These are phyloP conservation scores for Trichoderma endophyticum DNA, from an alignment of 2,329 filamentous ascomycete genomes.

Conservation along the genomic window DNA sequence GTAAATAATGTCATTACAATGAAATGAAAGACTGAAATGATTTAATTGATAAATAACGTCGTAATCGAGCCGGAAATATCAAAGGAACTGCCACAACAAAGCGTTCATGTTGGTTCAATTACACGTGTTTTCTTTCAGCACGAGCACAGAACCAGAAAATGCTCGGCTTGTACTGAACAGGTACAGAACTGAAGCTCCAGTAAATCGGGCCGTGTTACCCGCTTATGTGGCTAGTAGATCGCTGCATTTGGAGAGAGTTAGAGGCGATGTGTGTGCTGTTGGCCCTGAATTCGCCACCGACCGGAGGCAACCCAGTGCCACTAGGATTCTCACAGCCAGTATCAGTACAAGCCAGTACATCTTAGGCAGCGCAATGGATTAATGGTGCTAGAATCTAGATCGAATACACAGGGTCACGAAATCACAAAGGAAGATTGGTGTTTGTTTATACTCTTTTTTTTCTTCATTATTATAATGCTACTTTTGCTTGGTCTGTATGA, in stretches of 20 bases:
- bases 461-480: not conserved
- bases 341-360: not conserved
- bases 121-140: not conserved
- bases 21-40: not conserved
- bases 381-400: not conserved
- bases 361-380: not conserved
- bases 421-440: not conserved
- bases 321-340: not conserved
- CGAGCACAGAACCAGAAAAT: not conserved
- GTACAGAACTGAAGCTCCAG: not conserved
- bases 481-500: not conserved
- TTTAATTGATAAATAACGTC: not conserved
- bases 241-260: not conserved
- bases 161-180: not conserved
- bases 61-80: not conserved
- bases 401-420: not conserved
- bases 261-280: not conserved
- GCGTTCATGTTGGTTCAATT: not conserved
- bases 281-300: not conserved
- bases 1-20: not conserved
- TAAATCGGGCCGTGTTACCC: not conserved
- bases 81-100: not conserved
- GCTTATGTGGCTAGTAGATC: not conserved
- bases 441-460: not conserved
- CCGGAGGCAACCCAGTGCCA: constrained; percentile 2